phyloP scores from a whole-genome alignment of 352 stramenopile species.

The Globisporangium nodosum region DNA sequence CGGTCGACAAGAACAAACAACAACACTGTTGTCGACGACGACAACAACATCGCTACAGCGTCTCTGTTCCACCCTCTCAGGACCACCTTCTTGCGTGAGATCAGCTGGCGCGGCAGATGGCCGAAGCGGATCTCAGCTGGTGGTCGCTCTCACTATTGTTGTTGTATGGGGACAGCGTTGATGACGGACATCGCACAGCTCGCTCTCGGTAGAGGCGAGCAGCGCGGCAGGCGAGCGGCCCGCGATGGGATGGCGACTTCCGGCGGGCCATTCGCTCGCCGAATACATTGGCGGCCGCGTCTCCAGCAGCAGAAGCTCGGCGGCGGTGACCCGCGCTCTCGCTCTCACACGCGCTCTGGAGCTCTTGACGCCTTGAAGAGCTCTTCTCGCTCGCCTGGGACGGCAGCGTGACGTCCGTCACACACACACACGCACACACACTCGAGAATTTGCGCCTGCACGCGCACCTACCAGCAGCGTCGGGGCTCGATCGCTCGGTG shows the following conservation, averaged over 20 bases:
- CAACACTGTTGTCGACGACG: background rate
- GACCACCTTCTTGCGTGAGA: slow-evolving; percentile 4
- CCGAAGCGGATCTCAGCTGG: slow-evolving; percentile 9
- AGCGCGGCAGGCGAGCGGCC: background rate
- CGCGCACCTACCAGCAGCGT: background rate
- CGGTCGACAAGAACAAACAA: no score
- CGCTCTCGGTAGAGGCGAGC: background rate
- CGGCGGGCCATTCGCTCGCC: background rate
- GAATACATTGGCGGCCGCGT: background rate
- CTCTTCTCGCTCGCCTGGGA: no score
- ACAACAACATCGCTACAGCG: background rate
- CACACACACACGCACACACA: background rate
- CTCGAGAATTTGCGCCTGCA: slow-evolving; percentile 1
- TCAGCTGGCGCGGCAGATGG: slow-evolving; percentile 16
- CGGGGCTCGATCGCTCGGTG: background rate
- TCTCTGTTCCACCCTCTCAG: background rate
- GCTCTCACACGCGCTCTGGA: background rate
- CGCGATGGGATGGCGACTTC: background rate
- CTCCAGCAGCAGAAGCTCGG: slow-evolving; percentile 3
- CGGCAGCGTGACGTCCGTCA: no score
- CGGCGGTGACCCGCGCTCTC: background rate
- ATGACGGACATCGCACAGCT: background rate
- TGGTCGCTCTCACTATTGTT: background rate
- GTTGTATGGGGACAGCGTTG: background rate
- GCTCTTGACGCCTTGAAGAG: no score